These are phyloP conservation scores for Ophiostoma ulmi DNA, from an alignment of 2,329 filamentous ascomycete species.

Conservation along the genomic window DNA sequence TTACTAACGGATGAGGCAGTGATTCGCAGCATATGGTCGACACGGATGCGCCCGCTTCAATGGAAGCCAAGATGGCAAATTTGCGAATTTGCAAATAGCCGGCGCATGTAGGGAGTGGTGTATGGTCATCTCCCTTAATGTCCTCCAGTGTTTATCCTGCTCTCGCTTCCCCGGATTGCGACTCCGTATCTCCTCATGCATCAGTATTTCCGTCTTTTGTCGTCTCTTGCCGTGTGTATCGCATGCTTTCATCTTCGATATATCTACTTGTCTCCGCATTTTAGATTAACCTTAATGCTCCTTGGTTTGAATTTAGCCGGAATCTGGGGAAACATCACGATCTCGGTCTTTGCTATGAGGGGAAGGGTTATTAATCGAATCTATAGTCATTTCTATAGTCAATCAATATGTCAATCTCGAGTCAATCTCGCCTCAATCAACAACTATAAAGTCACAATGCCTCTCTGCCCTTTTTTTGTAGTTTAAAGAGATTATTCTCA, in stretches of 20 bases:
- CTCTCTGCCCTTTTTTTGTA: neutral
- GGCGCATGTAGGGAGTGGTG: neutral
- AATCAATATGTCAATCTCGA: neutral
- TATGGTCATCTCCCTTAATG: neutral
- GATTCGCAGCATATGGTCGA: neutral
- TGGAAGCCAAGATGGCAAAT: conserved; percentile 9
- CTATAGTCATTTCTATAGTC: neutral
- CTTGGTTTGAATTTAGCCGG: conserved; percentile 9
- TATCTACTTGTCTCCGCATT: neutral
- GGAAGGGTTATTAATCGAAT: neutral
- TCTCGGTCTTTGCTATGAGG: neutral
- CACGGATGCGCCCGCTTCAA: neutral
- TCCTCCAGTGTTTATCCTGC: neutral
- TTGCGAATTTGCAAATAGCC: conserved; percentile 7
- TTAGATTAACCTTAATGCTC: conserved; percentile 7
- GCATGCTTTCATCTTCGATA: neutral
- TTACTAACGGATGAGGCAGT: neutral
- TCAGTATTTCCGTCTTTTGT: neutral
- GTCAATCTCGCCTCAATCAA: neutral
- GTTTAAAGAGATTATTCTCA: neutral
- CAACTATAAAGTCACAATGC: neutral
- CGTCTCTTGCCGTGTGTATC: too few relatives aligned
- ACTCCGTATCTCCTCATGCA: neutral
- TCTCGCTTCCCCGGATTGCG: neutral
- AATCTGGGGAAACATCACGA: neutral